Conservation (phyloP, 2,329 filamentous ascomycete species). For the Exophiala oligosperma region DNA sequence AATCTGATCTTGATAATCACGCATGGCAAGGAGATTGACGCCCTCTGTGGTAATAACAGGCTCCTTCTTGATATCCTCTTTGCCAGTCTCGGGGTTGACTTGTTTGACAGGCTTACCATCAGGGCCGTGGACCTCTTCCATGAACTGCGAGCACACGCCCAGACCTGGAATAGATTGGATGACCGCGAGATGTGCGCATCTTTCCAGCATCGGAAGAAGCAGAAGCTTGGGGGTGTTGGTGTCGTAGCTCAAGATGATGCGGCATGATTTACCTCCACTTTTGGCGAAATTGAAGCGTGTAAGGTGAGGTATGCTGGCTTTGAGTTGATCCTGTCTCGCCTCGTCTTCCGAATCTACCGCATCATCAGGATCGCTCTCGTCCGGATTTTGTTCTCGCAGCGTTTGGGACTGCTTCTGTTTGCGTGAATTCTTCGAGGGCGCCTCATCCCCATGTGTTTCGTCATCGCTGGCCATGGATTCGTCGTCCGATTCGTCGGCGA, state of each 20-base stretch:
- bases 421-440: conserved; percentile 9
- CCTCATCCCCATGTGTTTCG: conserved; percentile 1
- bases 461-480: conserved; percentile 30
- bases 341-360: conserved; percentile 44
- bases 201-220: conserved; percentile 87
- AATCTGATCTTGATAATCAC: conserved; percentile 80
- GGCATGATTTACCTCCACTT: conserved; percentile 69
- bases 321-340: conserved; percentile 64
- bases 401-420: conserved; percentile 14
- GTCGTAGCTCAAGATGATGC: conserved; percentile 80
- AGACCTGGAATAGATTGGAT: conserved; percentile 85
- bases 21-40: conserved; percentile 88
- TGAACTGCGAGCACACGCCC: conserved; percentile 67
- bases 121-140: conserved; percentile 55
- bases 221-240: conserved; percentile 82
- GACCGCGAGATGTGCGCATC: conserved; percentile 72
- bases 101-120: conserved; percentile 47
- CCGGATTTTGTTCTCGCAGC: conserved; percentile 25
- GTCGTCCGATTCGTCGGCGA: conserved; percentile 51
- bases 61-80: conserved; percentile 52
- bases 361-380: conserved; percentile 24
- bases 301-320: conserved; percentile 64
- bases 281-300: conserved; percentile 80
- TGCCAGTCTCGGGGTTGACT: conserved; percentile 49
- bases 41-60: conserved; percentile 65